Conservation (phyloP, 2,329 filamentous ascomycete genomes). For the Ceratocystis harringtonii region DNA sequence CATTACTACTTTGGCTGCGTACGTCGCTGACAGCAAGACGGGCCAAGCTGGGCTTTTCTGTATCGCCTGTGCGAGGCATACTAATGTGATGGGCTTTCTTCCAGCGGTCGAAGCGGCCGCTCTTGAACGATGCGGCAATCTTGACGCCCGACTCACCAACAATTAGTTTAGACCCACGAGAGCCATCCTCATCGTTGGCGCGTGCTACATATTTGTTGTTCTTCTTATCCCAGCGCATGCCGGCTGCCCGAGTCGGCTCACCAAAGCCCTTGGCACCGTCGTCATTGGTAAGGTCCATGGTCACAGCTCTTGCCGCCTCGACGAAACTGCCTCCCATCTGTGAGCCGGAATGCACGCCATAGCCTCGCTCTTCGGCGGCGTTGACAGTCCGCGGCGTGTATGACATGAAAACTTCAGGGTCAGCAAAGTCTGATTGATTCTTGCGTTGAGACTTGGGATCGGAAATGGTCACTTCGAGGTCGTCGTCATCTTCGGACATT, state of each 20-base stretch:
- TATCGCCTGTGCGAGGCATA: slow-evolving; percentile 67
- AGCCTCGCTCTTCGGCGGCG: slow-evolving; percentile 75
- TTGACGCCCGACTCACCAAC: slow-evolving; percentile 86
- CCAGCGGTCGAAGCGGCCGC: slow-evolving; percentile 88
- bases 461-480: slow-evolving; percentile 56
- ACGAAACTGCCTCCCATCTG: slow-evolving; percentile 54
- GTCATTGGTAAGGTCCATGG: slow-evolving; percentile 88
- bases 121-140: slow-evolving; percentile 86
- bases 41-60: slow-evolving; percentile 38
- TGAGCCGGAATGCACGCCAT: slow-evolving; percentile 76
- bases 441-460: slow-evolving; percentile 32
- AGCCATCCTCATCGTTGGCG: slow-evolving; percentile 90
- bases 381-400: slow-evolving; percentile 75
- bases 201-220: slow-evolving; percentile 85
- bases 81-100: slow-evolving; percentile 70
- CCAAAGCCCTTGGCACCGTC: slow-evolving; percentile 68
- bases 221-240: slow-evolving; percentile 93
- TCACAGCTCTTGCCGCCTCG: slow-evolving; percentile 67
- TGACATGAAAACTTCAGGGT: slow-evolving; percentile 89
- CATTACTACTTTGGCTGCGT: not conserved
- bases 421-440: slow-evolving; percentile 53
- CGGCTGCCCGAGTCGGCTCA: slow-evolving; percentile 47
- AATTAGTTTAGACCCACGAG: slow-evolving; percentile 54
- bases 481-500: slow-evolving; percentile 44
- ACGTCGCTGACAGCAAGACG: slow-evolving; percentile 21